Percentiles rank a stretch among this genome's conserved stretches.
These are phyloP conservation scores for Leishmania guyanensis DNA, from an alignment of 208 protist genomes.

Conservation along the genomic window DNA sequence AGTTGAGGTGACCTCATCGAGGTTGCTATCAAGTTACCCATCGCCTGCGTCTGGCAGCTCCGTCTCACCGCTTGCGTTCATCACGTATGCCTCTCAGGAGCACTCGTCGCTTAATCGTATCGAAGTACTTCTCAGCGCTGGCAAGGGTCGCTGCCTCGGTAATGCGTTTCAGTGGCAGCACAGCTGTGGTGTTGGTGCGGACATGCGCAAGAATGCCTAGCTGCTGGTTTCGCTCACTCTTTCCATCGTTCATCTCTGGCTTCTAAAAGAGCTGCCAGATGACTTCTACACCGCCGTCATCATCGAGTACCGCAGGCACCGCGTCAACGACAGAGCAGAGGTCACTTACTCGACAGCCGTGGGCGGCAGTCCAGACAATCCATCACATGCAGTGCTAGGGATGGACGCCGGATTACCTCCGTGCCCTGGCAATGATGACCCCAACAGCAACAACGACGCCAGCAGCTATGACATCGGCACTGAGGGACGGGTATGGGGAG, in stretches of 20 bases:
- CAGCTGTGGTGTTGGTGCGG: neutral
- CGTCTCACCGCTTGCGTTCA: neutral
- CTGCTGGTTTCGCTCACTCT: slow-evolving; percentile 8
- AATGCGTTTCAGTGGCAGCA: neutral
- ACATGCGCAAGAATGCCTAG: neutral
- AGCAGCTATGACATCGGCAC: neutral
- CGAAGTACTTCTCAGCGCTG: slow-evolving; percentile 5
- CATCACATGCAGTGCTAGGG: slow-evolving; percentile 16
- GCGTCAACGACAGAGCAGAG: neutral
- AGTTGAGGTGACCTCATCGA: neutral
- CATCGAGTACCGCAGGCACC: neutral
- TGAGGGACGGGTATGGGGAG: neutral
- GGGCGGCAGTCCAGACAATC: slow-evolving; percentile 13
- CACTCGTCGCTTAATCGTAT: slow-evolving; percentile 1
- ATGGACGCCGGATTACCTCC: slow-evolving; percentile 15
- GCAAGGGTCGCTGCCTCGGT: neutral
- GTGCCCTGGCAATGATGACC: neutral
- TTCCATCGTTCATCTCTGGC: slow-evolving; percentile 17
- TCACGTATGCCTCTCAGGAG: slow-evolving; percentile 1
- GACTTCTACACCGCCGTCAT: neutral
- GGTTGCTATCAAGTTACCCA: neutral
- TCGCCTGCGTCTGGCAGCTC: neutral
- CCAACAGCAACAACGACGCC: neutral
- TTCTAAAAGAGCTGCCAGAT: slow-evolving; percentile 2
- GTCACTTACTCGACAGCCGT: neutral